Percentiles rank a stretch among this genome's conserved stretches.
Conservation (phyloP, 805 yeast species). For the Komagataella ulmi region DNA sequence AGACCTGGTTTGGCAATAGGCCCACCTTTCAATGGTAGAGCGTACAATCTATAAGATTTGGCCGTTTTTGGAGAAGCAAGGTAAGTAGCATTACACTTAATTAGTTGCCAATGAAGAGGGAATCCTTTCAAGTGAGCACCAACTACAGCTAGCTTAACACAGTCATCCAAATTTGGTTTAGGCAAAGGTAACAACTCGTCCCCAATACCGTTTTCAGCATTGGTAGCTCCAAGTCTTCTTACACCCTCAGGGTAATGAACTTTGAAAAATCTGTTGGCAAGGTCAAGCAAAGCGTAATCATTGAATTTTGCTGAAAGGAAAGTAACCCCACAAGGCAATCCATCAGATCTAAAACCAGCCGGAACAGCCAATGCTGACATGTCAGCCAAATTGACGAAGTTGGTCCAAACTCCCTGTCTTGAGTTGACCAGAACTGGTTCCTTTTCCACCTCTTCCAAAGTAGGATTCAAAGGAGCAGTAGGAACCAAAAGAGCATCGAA, state of each 20-base stretch:
- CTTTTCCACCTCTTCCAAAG: constrained; percentile 51
- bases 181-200: constrained; percentile 38
- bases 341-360: constrained; percentile 78
- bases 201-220: constrained; percentile 11
- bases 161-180: constrained; percentile 21
- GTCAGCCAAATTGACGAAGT: constrained; percentile 90
- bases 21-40: constrained; percentile 63
- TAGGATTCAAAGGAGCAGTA: constrained; percentile 88
- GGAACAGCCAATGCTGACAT: constrained; percentile 87
- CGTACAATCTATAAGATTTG: constrained; percentile 59
- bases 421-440: constrained; percentile 84
- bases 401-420: constrained; percentile 95
- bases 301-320: constrained; percentile 70
- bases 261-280: constrained; percentile 63
- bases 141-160: constrained; percentile 76
- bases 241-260: constrained; percentile 25
- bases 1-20: constrained; percentile 87
- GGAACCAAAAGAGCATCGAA: constrained; percentile 81
- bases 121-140: constrained; percentile 90
- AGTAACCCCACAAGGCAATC: constrained; percentile 85
- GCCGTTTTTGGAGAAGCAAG: constrained; percentile 58
- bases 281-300: constrained; percentile 78
- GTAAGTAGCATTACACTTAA: constrained; percentile 67
- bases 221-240: constrained; percentile 42
- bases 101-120: constrained; percentile 89